Conservation (phyloP, 2,329 filamentous ascomycete species). For the Aspergillus flavus region DNA sequence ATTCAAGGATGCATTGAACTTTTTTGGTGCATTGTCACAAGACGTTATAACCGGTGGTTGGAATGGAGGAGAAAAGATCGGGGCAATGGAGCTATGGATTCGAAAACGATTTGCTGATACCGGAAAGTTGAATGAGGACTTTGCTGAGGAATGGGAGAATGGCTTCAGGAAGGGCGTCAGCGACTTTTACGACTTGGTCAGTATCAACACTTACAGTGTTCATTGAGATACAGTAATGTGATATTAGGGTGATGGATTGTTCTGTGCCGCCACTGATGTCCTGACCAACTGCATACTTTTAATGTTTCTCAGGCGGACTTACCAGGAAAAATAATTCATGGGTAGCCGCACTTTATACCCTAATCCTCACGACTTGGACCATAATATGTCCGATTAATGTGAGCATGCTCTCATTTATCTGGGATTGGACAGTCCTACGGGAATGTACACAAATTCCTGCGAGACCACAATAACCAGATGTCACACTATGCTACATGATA, state of each 20-base stretch:
- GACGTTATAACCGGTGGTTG: constrained; percentile 35
- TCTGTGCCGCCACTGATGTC: neutral
- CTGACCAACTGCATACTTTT: neutral
- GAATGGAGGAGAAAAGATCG: constrained; percentile 52
- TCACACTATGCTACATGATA: neutral
- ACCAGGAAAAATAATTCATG: neutral
- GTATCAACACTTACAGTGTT: neutral
- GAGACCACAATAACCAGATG: neutral
- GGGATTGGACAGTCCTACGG: neutral
- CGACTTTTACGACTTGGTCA: constrained; percentile 32
- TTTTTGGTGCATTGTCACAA: constrained; percentile 50
- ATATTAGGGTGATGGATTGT: too few relatives aligned
- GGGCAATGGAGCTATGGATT: constrained; percentile 61
- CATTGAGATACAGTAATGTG: neutral
- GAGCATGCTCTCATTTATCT: neutral
- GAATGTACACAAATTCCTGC: neutral
- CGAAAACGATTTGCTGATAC: constrained; percentile 58
- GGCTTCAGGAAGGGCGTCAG: constrained; percentile 40
- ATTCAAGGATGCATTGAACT: constrained; percentile 56
- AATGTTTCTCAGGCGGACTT: neutral
- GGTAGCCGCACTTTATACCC: neutral
- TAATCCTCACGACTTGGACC: neutral
- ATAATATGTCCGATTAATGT: neutral
- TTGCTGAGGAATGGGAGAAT: constrained; percentile 38
- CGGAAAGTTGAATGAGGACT: constrained; percentile 46